Evolutionary conservation across 73 alveolate species (phyloP).

Genomic region (Tetrahymena borealis): DNA sequence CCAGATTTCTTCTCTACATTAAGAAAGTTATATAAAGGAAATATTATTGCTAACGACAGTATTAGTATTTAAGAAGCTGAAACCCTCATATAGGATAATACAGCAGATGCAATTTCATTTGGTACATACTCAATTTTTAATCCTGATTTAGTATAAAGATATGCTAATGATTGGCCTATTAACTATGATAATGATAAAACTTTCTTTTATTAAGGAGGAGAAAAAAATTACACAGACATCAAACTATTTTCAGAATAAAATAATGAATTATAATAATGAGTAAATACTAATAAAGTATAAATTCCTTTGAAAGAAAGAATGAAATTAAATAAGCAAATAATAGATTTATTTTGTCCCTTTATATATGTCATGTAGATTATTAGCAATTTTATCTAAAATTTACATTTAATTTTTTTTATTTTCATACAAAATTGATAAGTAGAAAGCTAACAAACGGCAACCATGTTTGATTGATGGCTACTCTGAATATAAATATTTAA

Average conservation of each 20-base stretch:
- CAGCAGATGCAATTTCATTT: background rate
- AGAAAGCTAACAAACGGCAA: no score
- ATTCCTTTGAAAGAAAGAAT: no score
- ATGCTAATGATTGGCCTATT: conserved; percentile 9
- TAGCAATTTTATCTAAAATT: no score
- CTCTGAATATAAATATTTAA: no score
- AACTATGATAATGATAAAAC: conserved; percentile 3
- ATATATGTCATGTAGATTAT: no score
- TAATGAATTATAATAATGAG: no score
- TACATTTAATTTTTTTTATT: no score
- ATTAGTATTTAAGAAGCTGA: background rate
- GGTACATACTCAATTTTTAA: background rate
- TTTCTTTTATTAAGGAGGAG: conserved; percentile 28
- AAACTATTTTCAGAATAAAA: background rate
- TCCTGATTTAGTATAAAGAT: conserved; percentile 31
- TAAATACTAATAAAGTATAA: no score
- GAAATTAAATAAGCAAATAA: no score
- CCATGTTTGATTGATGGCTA: no score
- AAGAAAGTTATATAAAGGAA: conserved; percentile 34
- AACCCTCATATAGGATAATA: background rate
- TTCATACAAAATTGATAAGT: no score
- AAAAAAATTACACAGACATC: conserved; percentile 31
- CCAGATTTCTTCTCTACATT: conserved; percentile 7
- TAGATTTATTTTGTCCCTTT: no score
- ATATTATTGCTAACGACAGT: conserved; percentile 14